A percentile compares a stretch with the other conserved stretches of the same genome.
phyloP scores from a whole-genome alignment of 257 asterid genomes.

The Plantago ovata region DNA sequence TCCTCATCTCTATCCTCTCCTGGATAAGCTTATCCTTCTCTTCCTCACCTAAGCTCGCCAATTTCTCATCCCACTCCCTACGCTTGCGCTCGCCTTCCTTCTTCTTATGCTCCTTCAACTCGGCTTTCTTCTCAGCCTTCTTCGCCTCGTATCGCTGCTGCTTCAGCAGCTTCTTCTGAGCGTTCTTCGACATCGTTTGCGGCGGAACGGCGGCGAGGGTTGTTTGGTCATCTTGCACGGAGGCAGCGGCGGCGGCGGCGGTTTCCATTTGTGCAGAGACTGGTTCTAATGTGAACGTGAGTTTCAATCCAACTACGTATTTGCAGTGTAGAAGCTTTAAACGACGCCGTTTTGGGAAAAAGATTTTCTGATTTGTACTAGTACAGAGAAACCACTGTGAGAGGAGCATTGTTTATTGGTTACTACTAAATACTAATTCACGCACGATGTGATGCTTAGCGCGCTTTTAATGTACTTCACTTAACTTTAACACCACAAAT shows the following conservation, averaged over 20 bases:
- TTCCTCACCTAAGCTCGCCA: slow-evolving; percentile 48
- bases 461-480: no score
- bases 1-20: slow-evolving; percentile 46
- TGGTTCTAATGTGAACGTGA: slow-evolving; percentile 15
- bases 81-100: slow-evolving; percentile 74
- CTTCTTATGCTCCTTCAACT: slow-evolving; percentile 60
- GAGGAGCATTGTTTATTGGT: no score
- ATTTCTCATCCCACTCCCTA: slow-evolving; percentile 74
- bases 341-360: no score
- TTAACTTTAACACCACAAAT: no score
- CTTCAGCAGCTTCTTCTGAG: slow-evolving; percentile 71
- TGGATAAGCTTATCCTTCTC: slow-evolving; percentile 63
- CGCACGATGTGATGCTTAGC: no score
- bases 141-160: slow-evolving; percentile 72
- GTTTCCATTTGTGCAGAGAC: slow-evolving; percentile 18
- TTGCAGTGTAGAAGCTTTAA: no score
- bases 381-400: no score
- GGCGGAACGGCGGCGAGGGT: slow-evolving; percentile 22
- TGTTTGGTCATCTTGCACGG: slow-evolving; percentile 26
- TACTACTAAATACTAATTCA: no score
- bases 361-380: no score
- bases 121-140: slow-evolving; percentile 83
- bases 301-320: not conserved
- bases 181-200: slow-evolving; percentile 61
- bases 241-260: slow-evolving; percentile 11